These are phyloP conservation scores for Trichosporon ovoides DNA, from an alignment of 1,284 basidiomycete species.

Conservation along the genomic window DNA sequence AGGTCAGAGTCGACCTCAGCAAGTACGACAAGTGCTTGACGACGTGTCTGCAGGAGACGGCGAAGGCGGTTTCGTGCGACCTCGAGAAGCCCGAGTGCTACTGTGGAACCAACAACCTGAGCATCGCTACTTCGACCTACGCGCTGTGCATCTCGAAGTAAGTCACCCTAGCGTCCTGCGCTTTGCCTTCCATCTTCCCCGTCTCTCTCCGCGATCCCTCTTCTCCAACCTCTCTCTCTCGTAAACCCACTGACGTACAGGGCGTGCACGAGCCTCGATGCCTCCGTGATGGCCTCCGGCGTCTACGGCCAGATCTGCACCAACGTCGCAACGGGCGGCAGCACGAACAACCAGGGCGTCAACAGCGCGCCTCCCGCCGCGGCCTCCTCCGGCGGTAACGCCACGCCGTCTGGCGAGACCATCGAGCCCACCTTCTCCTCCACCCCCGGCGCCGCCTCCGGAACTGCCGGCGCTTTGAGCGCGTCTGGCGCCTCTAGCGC, in stretches of 20 bases:
- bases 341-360: background rate
- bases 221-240: too few relatives aligned
- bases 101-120: background rate
- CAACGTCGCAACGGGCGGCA: background rate
- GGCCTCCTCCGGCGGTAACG: too few relatives aligned
- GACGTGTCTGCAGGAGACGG: background rate
- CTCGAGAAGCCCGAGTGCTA: background rate
- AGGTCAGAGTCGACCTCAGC: background rate
- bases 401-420: too few relatives aligned
- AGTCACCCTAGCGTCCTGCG: background rate
- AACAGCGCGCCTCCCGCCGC: too few relatives aligned
- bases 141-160: background rate
- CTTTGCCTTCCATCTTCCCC: background rate
- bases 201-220: too few relatives aligned
- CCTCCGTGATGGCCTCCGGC: background rate
- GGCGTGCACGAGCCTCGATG: background rate
- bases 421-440: too few relatives aligned
- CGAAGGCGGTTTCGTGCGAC: background rate
- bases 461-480: too few relatives aligned
- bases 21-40: constrained; percentile 1
- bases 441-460: background rate
- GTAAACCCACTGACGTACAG: background rate
- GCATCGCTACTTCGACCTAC: background rate
- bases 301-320: background rate
- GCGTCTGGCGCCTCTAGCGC: background rate